Conservation (phyloP, 441 rosid species). For the Kokia cookei region DNA sequence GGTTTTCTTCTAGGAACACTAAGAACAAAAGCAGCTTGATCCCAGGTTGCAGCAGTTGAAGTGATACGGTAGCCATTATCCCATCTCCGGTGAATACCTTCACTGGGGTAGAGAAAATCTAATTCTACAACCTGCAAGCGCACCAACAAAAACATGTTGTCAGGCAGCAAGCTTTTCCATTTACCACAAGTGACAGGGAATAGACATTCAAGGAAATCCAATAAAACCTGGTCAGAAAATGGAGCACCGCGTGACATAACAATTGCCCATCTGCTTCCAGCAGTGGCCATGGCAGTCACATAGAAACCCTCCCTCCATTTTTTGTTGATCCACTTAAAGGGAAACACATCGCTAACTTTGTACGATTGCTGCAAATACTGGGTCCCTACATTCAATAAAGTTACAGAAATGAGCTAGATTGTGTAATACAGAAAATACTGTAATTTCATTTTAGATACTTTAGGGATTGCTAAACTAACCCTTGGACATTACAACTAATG, state of each 20-base stretch:
- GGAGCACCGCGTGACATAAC: constrained; percentile 94
- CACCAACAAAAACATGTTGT: background rate
- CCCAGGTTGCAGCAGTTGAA: constrained; percentile 85
- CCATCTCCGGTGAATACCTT: constrained; percentile 96
- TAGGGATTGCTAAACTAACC: constrained; percentile 28
- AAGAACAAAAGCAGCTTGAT: constrained; percentile 88
- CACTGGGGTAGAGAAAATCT: constrained; percentile 94
- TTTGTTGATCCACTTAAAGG: constrained; percentile 95
- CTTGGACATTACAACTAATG: constrained; percentile 81
- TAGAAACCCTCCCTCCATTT: constrained; percentile 92
- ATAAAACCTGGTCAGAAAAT: constrained; percentile 74
- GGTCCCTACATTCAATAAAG: constrained; percentile 48
- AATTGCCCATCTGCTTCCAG: constrained; percentile 93
- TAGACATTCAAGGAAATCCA: constrained; percentile 3
- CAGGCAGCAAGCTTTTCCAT: background rate
- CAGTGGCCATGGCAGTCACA: constrained; percentile 93
- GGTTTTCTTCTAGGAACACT: constrained; percentile 85
- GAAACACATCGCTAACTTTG: constrained; percentile 91
- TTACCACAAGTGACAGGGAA: background rate
- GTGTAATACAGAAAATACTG: background rate
- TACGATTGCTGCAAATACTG: constrained; percentile 91
- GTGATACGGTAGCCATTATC: constrained; percentile 89
- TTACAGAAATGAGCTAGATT: background rate
- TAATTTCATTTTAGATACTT: background rate
- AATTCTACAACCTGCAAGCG: constrained; percentile 76